Conservation (phyloP, 2,329 filamentous ascomycete species). For the Arachnomyces sp. region DNA sequence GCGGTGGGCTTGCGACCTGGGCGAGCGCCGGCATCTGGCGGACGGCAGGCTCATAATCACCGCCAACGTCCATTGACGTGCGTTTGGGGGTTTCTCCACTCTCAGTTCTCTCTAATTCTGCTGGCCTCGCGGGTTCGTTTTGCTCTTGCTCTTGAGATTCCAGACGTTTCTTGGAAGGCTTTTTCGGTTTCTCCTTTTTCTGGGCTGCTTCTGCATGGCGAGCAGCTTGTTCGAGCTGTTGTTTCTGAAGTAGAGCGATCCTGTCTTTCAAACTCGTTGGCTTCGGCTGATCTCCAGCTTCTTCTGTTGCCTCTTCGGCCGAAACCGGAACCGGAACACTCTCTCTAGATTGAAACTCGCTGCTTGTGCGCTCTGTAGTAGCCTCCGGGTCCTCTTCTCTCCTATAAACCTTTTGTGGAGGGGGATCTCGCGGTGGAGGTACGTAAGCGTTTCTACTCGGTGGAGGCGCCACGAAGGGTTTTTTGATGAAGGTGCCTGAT, state of each 20-base stretch:
- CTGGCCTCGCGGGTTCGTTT: constrained; percentile 18
- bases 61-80: constrained; percentile 26
- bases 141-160: constrained; percentile 28
- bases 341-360: constrained; percentile 10
- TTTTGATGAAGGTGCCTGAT: constrained; percentile 74
- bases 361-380: constrained; percentile 22
- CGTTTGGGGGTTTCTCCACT: constrained; percentile 27
- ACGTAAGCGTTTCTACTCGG: constrained; percentile 89
- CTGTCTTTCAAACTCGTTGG: constrained; percentile 89
- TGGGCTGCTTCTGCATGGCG: constrained; percentile 68
- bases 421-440: constrained; percentile 62
- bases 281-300: constrained; percentile 72
- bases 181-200: constrained; percentile 85
- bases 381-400: constrained; percentile 72
- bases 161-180: constrained; percentile 58
- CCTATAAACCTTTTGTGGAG: constrained; percentile 68
- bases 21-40: constrained; percentile 28
- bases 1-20: constrained; percentile 26
- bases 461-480: constrained; percentile 91
- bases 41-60: constrained; percentile 12
- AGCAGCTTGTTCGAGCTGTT: constrained; percentile 82
- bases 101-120: constrained; percentile 23
- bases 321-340: constrained; percentile 14
- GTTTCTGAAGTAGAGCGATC: constrained; percentile 79
- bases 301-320: constrained; percentile 46